Conservation (phyloP, 352 stramenopile species). For the Globisporangium alternatum region DNA sequence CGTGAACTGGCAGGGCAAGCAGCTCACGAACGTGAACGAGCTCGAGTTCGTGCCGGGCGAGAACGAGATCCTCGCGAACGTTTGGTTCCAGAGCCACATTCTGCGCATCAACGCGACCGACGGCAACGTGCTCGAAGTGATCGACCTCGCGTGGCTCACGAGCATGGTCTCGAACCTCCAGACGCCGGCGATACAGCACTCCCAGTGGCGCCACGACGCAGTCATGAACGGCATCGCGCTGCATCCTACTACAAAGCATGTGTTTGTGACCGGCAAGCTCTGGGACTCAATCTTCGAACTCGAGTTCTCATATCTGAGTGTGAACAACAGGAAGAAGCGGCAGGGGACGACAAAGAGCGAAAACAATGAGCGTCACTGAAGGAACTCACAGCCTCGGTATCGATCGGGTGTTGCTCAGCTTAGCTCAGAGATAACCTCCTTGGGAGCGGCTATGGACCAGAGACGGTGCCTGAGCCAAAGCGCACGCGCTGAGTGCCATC, state of each 20-base stretch:
- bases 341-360: conserved; percentile 2
- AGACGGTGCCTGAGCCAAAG: not conserved
- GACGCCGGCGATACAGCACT: conserved; percentile 40
- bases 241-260: conserved; percentile 48
- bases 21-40: conserved; percentile 75
- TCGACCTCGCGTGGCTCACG: conserved; percentile 65
- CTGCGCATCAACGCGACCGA: conserved; percentile 72
- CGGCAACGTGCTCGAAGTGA: conserved; percentile 61
- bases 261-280: conserved; percentile 81
- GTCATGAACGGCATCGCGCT: conserved; percentile 91
- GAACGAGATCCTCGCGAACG: conserved; percentile 84
- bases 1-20: conserved; percentile 39
- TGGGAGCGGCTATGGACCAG: not conserved
- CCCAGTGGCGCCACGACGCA: conserved; percentile 43
- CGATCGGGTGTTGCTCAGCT: not conserved
- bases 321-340: not conserved
- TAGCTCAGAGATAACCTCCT: not conserved
- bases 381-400: not conserved
- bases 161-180: conserved; percentile 63
- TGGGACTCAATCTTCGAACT: conserved; percentile 87
- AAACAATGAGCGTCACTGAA: not conserved
- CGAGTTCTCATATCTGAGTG: conserved; percentile 53
- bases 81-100: conserved; percentile 80
- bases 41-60: conserved; percentile 82
- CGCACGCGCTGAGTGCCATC: not conserved